These are phyloP conservation scores for Orbilia brochopaga DNA, from an alignment of 2,329 filamentous ascomycete species.

Conservation along the genomic window DNA sequence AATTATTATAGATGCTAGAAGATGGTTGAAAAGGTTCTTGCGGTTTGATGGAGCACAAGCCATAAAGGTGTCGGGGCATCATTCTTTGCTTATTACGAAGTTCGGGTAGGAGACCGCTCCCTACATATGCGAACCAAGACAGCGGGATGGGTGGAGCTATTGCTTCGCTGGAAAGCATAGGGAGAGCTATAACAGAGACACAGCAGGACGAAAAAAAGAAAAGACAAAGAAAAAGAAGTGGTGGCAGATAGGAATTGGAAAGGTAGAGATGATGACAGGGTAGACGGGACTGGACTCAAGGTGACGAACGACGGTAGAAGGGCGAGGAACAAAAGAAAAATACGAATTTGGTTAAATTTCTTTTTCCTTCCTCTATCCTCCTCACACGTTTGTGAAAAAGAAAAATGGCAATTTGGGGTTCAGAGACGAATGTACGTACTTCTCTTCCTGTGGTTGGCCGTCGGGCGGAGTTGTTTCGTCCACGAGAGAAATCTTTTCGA, in stretches of 20 bases:
- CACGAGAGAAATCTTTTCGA: constrained; percentile 47
- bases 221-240: constrained; percentile 31
- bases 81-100: constrained; percentile 31
- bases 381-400: constrained; percentile 20
- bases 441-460: constrained; percentile 46
- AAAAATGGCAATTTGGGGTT: constrained; percentile 39
- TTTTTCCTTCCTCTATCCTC: no score
- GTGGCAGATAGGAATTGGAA: constrained; percentile 52
- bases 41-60: constrained; percentile 48
- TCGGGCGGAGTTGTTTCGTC: constrained; percentile 39
- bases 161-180: constrained; percentile 14
- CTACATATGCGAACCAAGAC: constrained; percentile 37
- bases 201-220: neutral
- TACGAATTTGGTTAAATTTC: neutral
- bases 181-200: constrained; percentile 9
- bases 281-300: constrained; percentile 28
- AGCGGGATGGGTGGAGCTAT: constrained; percentile 27
- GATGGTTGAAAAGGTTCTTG: constrained; percentile 23
- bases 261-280: constrained; percentile 42
- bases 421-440: constrained; percentile 29
- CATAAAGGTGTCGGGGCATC: constrained; percentile 34
- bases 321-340: constrained; percentile 44
- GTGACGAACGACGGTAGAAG: constrained; percentile 30
- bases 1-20: constrained; percentile 40
- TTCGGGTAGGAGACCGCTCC: constrained; percentile 31